phyloP scores from a whole-genome alignment of 495 filamentous ascomycete species.

The Penicillium alfredii region DNA sequence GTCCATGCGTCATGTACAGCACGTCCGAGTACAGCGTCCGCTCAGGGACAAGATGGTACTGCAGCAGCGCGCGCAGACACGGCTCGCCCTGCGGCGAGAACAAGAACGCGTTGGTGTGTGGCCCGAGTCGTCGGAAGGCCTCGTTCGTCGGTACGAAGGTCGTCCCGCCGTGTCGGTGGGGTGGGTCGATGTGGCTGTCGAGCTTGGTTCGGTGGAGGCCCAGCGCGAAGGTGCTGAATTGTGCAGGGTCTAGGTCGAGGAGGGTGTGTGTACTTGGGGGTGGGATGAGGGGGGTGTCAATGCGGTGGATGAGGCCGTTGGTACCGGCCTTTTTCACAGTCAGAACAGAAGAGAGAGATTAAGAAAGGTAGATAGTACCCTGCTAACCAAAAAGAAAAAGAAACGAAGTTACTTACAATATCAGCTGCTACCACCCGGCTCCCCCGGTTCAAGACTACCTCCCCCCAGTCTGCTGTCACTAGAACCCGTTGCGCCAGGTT shows the following conservation, averaged over 20 bases:
- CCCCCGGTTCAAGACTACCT: constrained; percentile 68
- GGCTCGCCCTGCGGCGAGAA: constrained; percentile 63
- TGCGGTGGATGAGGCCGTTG: constrained; percentile 76
- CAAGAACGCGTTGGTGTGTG: constrained; percentile 65
- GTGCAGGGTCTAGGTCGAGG: constrained; percentile 59
- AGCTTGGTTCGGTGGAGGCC: constrained; percentile 68
- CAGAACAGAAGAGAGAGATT: too few species aligned
- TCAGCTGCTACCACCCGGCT: constrained; percentile 58
- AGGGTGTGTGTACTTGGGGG: constrained; percentile 56
- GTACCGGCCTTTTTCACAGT: constrained; percentile 41
- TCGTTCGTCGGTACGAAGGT: constrained; percentile 71
- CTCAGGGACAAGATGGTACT: constrained; percentile 71
- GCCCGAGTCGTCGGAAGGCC: constrained; percentile 67
- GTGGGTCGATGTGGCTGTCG: constrained; percentile 36
- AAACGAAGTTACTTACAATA: constrained; percentile 55
- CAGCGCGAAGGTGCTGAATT: constrained; percentile 71
- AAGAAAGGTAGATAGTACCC: too few species aligned
- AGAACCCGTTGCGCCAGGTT: constrained; percentile 61
- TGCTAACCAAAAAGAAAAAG: too few species aligned
- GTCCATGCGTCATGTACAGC: constrained; percentile 20
- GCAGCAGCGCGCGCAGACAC: constrained; percentile 66
- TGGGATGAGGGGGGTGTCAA: constrained; percentile 66
- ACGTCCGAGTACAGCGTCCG: constrained; percentile 78
- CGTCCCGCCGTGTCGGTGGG: constrained; percentile 49
- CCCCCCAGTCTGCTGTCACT: constrained; percentile 49